phyloP scores from a whole-genome alignment of 345 rosid genomes.

The Rhodamnia argentea region DNA sequence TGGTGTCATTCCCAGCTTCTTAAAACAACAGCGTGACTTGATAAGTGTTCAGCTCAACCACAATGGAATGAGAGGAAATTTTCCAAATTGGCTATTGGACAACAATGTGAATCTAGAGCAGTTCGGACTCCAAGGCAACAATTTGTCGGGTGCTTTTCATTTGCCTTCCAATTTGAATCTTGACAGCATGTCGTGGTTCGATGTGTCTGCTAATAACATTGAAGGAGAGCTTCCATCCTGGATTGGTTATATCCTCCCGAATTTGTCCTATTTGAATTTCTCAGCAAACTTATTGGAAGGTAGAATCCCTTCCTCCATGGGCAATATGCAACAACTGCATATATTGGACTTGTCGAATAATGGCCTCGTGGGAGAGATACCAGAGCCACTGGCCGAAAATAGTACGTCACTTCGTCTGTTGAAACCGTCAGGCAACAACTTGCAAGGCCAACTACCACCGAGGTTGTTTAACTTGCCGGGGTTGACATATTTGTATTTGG shows the following conservation, averaged over 20 bases:
- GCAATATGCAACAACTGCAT: neutral
- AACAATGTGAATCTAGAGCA: conserved; percentile 4
- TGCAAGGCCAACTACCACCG: neutral
- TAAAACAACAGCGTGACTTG: neutral
- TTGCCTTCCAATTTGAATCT: neutral
- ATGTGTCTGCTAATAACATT: neutral
- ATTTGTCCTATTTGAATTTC: neutral
- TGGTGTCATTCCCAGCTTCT: neutral
- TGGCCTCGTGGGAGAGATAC: conserved; percentile 1
- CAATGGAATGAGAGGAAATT: neutral
- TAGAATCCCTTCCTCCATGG: conserved; percentile 7
- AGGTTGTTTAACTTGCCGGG: neutral
- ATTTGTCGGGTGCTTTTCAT: neutral
- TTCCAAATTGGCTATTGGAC: conserved; percentile 17
- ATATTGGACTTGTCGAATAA: conserved; percentile 9
- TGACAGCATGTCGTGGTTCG: neutral
- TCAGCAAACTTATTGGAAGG: conserved; percentile 6
- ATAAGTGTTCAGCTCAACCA: neutral
- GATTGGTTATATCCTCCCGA: conserved; percentile 3
- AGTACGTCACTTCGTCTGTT: neutral
- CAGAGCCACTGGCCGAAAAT: neutral
- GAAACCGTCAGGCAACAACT: neutral
- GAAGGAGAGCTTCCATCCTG: neutral
- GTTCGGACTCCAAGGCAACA: neutral
- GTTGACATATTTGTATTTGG: neutral